These are phyloP conservation scores for Paraphoma chrysanthemicola DNA, from an alignment of 2,329 filamentous ascomycete species.

Conservation along the genomic window DNA sequence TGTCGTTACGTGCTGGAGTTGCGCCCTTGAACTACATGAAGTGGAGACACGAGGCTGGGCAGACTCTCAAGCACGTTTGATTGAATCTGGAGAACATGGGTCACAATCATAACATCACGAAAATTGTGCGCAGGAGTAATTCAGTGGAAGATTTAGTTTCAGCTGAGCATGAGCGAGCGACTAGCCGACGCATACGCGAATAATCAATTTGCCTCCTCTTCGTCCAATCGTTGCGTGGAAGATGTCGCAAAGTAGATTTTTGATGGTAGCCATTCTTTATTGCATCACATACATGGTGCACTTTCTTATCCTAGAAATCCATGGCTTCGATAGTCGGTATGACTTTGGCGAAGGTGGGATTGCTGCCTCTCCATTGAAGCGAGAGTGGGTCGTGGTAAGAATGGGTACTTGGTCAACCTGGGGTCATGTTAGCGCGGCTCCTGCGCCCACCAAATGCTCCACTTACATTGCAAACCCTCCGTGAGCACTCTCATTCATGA, in stretches of 20 bases:
- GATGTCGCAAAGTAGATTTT: slow-evolving; percentile 37
- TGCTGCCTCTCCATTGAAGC: slow-evolving; percentile 44
- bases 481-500: slow-evolving; percentile 39
- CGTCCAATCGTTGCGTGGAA: slow-evolving; percentile 26
- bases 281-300: slow-evolving; percentile 16
- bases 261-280: slow-evolving; percentile 31
- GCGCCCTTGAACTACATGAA: too few species aligned
- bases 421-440: slow-evolving; percentile 3
- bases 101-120: background rate
- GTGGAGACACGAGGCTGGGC: too few species aligned
- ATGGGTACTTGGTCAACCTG: slow-evolving; percentile 45
- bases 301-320: slow-evolving; percentile 12
- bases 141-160: slow-evolving; percentile 25
- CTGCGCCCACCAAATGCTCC: background rate
- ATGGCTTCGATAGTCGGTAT: background rate
- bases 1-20: background rate
- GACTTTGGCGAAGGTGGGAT: slow-evolving; percentile 21
- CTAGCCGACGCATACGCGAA: slow-evolving; percentile 31
- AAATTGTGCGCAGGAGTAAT: background rate
- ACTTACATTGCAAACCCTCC: slow-evolving; percentile 46
- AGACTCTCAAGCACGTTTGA: too few species aligned
- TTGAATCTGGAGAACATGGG: too few species aligned
- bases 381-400: slow-evolving; percentile 47
- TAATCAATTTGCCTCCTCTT: slow-evolving; percentile 33
- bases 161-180: slow-evolving; percentile 38